Evolutionary conservation across 805 yeast species (phyloP).

Genomic region (Millerozyma acaciae): DNA sequence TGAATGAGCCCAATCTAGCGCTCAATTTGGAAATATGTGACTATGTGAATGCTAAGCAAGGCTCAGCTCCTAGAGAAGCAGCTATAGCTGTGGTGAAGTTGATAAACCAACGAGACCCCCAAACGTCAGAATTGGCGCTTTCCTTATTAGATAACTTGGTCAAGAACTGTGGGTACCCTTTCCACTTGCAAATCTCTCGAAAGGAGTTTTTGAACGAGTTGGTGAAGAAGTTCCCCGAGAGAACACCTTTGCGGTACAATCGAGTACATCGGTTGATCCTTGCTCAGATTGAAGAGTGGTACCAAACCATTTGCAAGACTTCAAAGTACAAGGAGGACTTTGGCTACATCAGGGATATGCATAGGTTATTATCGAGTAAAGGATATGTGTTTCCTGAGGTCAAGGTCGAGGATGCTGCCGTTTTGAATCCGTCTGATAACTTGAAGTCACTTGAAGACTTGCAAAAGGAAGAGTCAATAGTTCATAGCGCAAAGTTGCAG

Average conservation of each 20-base stretch:
- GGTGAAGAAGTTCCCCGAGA: conserved; percentile 90
- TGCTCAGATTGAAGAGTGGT: conserved; percentile 96
- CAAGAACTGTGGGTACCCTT: conserved; percentile 96
- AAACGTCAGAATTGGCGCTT: conserved; percentile 78
- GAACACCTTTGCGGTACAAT: conserved; percentile 83
- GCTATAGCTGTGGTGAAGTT: conserved; percentile 79
- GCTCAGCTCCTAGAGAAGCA: conserved; percentile 86
- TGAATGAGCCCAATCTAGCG: conserved; percentile 82
- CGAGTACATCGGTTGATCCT: conserved; percentile 80
- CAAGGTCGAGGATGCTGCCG: conserved; percentile 87
- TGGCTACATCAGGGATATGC: conserved; percentile 93
- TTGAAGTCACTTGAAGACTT: conserved; percentile 86
- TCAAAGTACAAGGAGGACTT: conserved; percentile 88
- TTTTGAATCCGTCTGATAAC: conserved; percentile 82
- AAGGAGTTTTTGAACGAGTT: conserved; percentile 92
- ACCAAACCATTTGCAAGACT: conserved; percentile 87
- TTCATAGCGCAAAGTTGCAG: conserved; percentile 92
- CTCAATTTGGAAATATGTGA: conserved; percentile 92
- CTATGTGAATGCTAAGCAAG: conserved; percentile 87
- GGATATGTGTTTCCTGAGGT: conserved; percentile 94
- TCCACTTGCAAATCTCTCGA: conserved; percentile 90
- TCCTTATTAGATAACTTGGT: conserved; percentile 84
- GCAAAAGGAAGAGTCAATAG: conserved; percentile 87
- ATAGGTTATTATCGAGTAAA: conserved; percentile 78
- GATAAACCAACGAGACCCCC: conserved; percentile 78